Base-by-base conservation (phyloP, 495 filamentous ascomycete genomes). In the Aspergillus wentii region DNA sequence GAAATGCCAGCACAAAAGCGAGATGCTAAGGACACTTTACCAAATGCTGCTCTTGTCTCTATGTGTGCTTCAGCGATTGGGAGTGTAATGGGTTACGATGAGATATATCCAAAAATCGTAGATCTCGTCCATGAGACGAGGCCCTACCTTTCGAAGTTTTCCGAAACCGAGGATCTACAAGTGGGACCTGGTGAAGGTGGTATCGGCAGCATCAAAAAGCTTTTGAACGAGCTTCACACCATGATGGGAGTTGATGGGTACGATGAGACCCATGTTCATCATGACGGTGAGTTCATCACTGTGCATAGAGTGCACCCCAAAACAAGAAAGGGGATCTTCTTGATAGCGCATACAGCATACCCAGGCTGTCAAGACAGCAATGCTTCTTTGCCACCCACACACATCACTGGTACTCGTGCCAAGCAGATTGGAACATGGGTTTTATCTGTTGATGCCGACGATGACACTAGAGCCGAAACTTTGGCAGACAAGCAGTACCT, bases 71-170 rank as follows among this genome's bases (percentile, higher is more conserved):
- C 85, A 45, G 86, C 89, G 1, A 87, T 82, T 19, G 94, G 94
- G 20, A 95, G 90, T 52, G 94, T 96, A 13, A 92, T 96, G 82
- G 94, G 94, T n/a, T 96, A 94, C 52, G 94, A 99, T 52, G 94
- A 99, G 56, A 75, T 97, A 38, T 99, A 99, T 51, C 94, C 94
- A 3, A 80, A 82, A 38, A 68, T 95, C 33, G 77, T 97, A 15
- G 87, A 99, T 49, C 76, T 99, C 15, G 94, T 99, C 10, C 70
- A 80, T 29, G 94, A 99, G 52, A 90, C 76, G 13, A 74, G 94
- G 29, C 63, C 80, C 3, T 99, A 99, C 55, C 67, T 77, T 6
- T 88, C 86, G 2, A 67, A 75, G 21, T 85, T 76, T 14, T 89
- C 86, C 10, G 76, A 69, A 11, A 62, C 69, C 9, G 60, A 79